Evolutionary conservation across 805 yeast species (phyloP).

Genomic region (Metschnikowia picachoensis): DNA sequence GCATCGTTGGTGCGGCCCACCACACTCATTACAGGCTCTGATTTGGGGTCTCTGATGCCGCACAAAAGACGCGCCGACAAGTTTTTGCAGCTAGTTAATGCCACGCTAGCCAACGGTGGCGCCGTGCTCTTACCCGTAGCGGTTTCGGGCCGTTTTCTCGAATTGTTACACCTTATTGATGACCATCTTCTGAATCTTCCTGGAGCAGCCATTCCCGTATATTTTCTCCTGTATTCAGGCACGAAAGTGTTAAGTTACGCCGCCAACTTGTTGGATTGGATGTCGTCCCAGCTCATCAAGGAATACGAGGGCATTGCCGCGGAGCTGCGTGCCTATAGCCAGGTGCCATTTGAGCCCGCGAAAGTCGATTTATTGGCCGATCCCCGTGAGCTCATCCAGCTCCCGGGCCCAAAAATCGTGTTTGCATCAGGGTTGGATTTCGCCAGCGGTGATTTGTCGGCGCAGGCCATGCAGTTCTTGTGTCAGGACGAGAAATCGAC

Average conservation of each 20-base stretch:
- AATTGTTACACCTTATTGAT: slow-evolving; percentile 70
- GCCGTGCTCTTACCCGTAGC: slow-evolving; percentile 81
- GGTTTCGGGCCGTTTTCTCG: slow-evolving; percentile 76
- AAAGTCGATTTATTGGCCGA: slow-evolving; percentile 53
- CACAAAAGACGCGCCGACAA: slow-evolving; percentile 61
- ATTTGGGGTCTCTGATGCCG: slow-evolving; percentile 59
- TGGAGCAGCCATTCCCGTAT: slow-evolving; percentile 62
- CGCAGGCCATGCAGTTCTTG: slow-evolving; percentile 48
- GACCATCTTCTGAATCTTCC: slow-evolving; percentile 45
- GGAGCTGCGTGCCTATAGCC: slow-evolving; percentile 24
- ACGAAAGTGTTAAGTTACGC: slow-evolving; percentile 77
- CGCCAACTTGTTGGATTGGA: slow-evolving; percentile 91
- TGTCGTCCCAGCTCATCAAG: slow-evolving; percentile 80
- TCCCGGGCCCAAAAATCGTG: slow-evolving; percentile 72
- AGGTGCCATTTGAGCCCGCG: slow-evolving; percentile 74
- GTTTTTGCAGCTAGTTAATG: slow-evolving; percentile 59
- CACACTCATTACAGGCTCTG: slow-evolving; percentile 71
- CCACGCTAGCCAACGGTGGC: slow-evolving; percentile 70
- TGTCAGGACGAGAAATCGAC: slow-evolving; percentile 67
- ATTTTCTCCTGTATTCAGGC: slow-evolving; percentile 74
- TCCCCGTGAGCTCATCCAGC: slow-evolving; percentile 50
- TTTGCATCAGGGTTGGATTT: slow-evolving; percentile 70
- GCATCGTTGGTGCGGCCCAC: slow-evolving; percentile 72
- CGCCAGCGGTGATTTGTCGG: slow-evolving; percentile 58
- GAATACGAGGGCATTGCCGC: slow-evolving; percentile 60